These are phyloP conservation scores for Boletellus sp. DNA, from an alignment of 768 basidiomycete species.

Conservation along the genomic window DNA sequence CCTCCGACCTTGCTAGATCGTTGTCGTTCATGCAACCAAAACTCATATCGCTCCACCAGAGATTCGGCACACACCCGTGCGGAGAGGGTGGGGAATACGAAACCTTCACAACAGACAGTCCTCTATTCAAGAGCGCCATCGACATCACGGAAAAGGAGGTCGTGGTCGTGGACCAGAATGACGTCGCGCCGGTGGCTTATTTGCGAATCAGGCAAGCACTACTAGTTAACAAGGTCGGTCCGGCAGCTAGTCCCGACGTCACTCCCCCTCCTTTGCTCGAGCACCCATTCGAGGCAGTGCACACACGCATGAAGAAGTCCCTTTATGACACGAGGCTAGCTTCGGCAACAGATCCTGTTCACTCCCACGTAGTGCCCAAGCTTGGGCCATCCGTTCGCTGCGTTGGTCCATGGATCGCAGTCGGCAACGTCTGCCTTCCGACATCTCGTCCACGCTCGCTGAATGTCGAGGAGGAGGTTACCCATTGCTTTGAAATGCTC, in stretches of 20 bases:
- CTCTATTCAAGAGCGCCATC: constrained; percentile 79
- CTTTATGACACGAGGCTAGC: neutral
- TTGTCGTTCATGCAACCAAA: constrained; percentile 72
- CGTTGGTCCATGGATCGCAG: constrained; percentile 63
- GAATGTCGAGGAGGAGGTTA: constrained; percentile 73
- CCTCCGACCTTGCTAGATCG: constrained; percentile 73
- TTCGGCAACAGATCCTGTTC: neutral
- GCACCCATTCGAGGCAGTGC: constrained; percentile 14
- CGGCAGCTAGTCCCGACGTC: constrained; percentile 15
- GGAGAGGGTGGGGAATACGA: constrained; percentile 99
- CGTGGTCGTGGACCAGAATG: constrained; percentile 75
- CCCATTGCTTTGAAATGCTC: constrained; percentile 60
- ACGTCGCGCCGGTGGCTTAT: constrained; percentile 89
- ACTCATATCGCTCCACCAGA: constrained; percentile 64
- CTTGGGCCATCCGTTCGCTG: constrained; percentile 20
- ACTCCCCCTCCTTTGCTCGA: constrained; percentile 52
- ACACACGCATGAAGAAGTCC: constrained; percentile 9
- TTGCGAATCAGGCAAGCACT: constrained; percentile 70
- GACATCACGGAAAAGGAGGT: constrained; percentile 63
- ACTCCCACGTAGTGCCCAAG: neutral
- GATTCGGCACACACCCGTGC: constrained; percentile 90
- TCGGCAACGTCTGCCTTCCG: constrained; percentile 49
- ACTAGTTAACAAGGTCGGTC: constrained; percentile 52
- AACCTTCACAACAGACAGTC: constrained; percentile 85
- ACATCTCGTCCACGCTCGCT: constrained; percentile 37